phyloP scores from a whole-genome alignment of 306 rosid species.

The Astragalus membranaceus region DNA sequence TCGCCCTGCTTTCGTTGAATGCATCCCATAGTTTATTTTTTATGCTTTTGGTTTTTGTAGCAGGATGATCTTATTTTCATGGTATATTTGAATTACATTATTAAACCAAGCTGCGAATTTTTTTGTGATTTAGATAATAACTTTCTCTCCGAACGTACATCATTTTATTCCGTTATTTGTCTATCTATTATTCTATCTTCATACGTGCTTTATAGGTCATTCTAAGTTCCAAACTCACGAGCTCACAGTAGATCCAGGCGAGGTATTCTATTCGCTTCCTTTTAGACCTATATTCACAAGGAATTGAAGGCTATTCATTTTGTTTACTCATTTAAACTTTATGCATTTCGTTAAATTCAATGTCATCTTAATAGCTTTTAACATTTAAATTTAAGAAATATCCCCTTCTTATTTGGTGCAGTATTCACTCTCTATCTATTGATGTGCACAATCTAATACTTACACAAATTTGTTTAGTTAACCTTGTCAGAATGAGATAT shows the following conservation, averaged over 20 bases:
- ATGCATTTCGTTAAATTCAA: not conserved
- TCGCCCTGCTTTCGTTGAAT: not conserved
- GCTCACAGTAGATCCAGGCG: conserved; percentile 75
- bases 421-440: not conserved
- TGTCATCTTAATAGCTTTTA: not conserved
- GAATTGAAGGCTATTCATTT: not conserved
- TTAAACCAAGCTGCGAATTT: not conserved
- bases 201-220: conserved; percentile 40
- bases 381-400: not conserved
- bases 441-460: not conserved
- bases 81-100: not conserved
- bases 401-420: not conserved
- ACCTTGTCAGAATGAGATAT: too few relatives aligned
- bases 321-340: not conserved
- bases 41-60: not conserved
- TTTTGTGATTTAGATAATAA: not conserved
- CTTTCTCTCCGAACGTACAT: not conserved
- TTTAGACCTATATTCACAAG: not conserved
- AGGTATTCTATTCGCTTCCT: conserved; percentile 41
- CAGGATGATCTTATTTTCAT: not conserved
- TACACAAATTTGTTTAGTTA: too few relatives aligned
- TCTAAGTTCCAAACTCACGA: conserved; percentile 75
- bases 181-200: not conserved
- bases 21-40: not conserved
- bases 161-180: not conserved